Evolutionary conservation across 371 early-diverging fungal species (phyloP), one percentile per base, ranked within the genome.

Genomic region (Choanephora cucurbitarum): DNA sequence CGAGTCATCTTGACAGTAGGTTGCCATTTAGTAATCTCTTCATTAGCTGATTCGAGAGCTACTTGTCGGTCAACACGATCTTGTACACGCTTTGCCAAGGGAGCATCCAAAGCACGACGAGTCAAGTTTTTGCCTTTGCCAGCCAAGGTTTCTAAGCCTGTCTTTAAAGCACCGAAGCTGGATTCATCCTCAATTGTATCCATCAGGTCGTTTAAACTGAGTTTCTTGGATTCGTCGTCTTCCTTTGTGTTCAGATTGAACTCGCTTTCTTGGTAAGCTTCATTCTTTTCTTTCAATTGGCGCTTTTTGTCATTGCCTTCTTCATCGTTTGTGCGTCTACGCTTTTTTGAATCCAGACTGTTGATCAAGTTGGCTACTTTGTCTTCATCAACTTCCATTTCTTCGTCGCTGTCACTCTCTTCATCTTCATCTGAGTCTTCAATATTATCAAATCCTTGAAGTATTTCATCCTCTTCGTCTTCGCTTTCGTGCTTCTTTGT

Each of bases 11-110:
- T 81, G 17, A 97, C 89, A 5, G 90, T 74, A 13, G 86, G 77
- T 52, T 86, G 77, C 97, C 98, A 98, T 64, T 92, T 89, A 15
- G 82, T 66, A 13, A 98, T 73, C 19, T 89, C 87, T 64, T 92
- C 89, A 32, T 86, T 92, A 32, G 93, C 73, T 58, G 85, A 79
- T 14, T 77, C 75, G 52, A 90, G 91, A 10, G 97, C 98, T 3
- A 85, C 96, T 56, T 85, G 72, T 45, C 98, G 89, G 49, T 91
- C 89, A 53, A 92, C 62, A 34, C 87, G 86, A 50, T 95, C 94
- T 72, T 93, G 90, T 17, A 91, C 67, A 42, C 91, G 84, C 62
- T 83, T 83, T 17, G 95, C 87, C 13, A 95, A 59, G 5, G 97
- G 98, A 0, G 93, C 95, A 14, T 81, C 66, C 18, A 94, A 69